A percentile compares a stretch with the other conserved stretches of the same genome.
Evolutionary conservation across 257 asterid species (phyloP).

Genomic region (Solanum medicagineum): DNA sequence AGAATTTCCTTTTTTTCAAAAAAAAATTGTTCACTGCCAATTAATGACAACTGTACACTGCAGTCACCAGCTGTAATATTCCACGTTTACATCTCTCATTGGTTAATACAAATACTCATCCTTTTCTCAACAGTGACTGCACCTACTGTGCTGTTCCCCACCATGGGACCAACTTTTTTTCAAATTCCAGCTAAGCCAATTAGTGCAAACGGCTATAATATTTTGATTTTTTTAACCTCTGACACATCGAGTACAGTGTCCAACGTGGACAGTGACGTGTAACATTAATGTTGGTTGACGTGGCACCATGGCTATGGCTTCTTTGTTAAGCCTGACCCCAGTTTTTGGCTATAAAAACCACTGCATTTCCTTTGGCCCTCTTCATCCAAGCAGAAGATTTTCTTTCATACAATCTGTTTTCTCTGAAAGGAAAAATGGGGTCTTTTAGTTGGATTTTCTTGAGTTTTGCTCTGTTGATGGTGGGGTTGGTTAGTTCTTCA

Average conservation of each 20-base stretch:
- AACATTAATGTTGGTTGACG: not conserved
- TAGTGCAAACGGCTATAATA: conserved; percentile 32
- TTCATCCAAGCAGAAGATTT: not conserved
- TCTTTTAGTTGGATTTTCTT: not conserved
- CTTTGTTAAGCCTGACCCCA: conserved; percentile 28
- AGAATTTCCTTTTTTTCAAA: not conserved
- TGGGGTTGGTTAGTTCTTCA: conserved; percentile 22
- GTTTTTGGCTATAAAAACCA: conserved; percentile 30
- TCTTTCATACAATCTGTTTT: not conserved
- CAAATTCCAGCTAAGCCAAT: conserved; percentile 24
- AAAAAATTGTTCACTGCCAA: conserved; percentile 23
- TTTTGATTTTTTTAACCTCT: not conserved
- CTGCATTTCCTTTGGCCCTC: not conserved
- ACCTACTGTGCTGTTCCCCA: conserved; percentile 22
- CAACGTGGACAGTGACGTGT: conserved; percentile 20
- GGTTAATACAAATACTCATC: conserved; percentile 9
- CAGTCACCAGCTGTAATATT: conserved; percentile 42
- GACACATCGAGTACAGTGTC: not conserved
- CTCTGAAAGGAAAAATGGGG: not conserved
- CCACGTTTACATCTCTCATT: conserved; percentile 23
- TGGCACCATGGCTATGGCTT: conserved; percentile 32
- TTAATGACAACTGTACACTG: conserved; percentile 40
- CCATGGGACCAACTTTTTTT: conserved; percentile 7
- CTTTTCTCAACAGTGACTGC: conserved; percentile 38
- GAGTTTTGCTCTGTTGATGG: conserved; percentile 2